Base-by-base conservation (phyloP, 2,329 filamentous ascomycete genomes). In the Ophiostoma sp. region DNA sequence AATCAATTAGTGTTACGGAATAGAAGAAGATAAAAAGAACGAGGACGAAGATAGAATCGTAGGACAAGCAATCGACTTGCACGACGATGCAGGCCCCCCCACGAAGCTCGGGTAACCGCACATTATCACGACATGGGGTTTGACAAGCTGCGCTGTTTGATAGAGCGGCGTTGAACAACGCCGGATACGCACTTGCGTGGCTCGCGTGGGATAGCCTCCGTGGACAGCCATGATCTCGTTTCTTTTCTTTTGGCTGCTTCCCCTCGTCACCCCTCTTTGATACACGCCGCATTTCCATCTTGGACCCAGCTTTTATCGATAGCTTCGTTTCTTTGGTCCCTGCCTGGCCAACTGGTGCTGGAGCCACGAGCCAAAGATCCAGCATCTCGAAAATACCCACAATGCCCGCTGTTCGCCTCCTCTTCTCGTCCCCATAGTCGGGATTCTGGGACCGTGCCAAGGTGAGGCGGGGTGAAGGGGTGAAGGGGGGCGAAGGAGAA, bases 91-190 rank as follows among this genome's bases (percentile, higher is more conserved):
- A 61, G n/a, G 31, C 12, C 31, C 61, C 59, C 61, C 61, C 61
- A 66, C 61, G 61, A 66, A 45, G 36, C 61, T 66, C 61, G 36
- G 61, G 36, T 66, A 45, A 66, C 61, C 22, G 36, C 36, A 45
- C 61, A 66, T 19, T 45, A 45, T 66, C 61, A 42, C 15, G n/a
- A 28, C 36, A 66, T 66, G 61, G 61, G 59, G 33, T 33, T 31
- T 15, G 15, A 3, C 15, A 0, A 15, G 12, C 33, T 59, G 55
- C 28, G 55, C 28, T 59, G 28, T 59, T 42, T 66, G 22, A 45
- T 66, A 66, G 12, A 45, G 61, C n/a, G 36, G 36, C 12, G 12
- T 22, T 22, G 22, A 12, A 17, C 61, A 28, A 42, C n/a, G 36
- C 33, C 15, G 22, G 36, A 45, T 63, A 66, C 22, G 22, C 61